phyloP scores from a whole-genome alignment of 352 stramenopile genomes.

The Pythium pyrilobum region DNA sequence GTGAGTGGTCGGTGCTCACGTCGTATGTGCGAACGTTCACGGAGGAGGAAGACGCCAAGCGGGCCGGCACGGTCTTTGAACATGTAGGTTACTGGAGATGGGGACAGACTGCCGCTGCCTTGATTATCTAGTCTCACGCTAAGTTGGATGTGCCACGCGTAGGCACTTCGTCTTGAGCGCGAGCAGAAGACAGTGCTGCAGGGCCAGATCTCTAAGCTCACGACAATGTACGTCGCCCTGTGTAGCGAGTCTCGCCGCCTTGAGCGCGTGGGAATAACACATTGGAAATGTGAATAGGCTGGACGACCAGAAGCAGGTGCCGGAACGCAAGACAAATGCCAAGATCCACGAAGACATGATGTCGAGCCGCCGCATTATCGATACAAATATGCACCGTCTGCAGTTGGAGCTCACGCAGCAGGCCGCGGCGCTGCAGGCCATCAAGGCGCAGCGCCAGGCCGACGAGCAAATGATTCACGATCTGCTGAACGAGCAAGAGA shows the following conservation, averaged over 20 bases:
- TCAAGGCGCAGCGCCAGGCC: constrained; percentile 66
- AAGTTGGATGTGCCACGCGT: too few relatives aligned
- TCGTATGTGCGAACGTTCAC: constrained; percentile 79
- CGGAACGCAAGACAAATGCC: constrained; percentile 40
- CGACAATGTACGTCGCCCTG: constrained; percentile 37
- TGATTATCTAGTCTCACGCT: neutral
- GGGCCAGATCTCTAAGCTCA: constrained; percentile 77
- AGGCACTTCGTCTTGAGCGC: constrained; percentile 75
- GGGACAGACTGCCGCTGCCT: neutral
- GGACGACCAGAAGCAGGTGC: constrained; percentile 30
- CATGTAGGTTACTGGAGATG: constrained; percentile 46
- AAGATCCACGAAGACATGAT: constrained; percentile 83
- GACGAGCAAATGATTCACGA: constrained; percentile 84
- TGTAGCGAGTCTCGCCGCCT: too few relatives aligned
- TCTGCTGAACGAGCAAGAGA: constrained; percentile 81
- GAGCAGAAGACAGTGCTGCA: constrained; percentile 68
- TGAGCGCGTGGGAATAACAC: neutral
- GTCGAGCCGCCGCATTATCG: constrained; percentile 74
- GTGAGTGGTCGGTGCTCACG: constrained; percentile 72
- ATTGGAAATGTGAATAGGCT: constrained; percentile 23
- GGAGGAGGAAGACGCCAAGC: constrained; percentile 84
- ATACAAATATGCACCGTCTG: constrained; percentile 74
- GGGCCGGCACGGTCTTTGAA: constrained; percentile 79
- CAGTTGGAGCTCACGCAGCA: constrained; percentile 63
- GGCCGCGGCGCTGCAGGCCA: constrained; percentile 40